Evolutionary conservation across 768 basidiomycete species (phyloP), one percentile per base, ranked within the genome.

Genomic region (Pulveroboletus sp.): DNA sequence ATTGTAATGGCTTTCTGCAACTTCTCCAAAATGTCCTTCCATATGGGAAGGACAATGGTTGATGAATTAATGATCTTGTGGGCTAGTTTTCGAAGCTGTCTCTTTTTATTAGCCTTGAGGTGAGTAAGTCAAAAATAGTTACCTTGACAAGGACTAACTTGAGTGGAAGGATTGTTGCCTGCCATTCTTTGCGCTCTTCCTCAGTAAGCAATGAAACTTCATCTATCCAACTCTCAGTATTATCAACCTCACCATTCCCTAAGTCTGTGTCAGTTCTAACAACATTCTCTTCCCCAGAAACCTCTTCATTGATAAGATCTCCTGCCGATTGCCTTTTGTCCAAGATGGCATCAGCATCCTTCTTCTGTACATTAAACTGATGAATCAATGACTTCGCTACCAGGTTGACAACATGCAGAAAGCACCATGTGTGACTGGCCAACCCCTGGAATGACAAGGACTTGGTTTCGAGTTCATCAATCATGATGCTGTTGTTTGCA

Each of bases 61-160:
- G 52, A 47, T 0, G 55, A 68, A 41, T 60, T 47, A 14, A 50
- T 50, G 12, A 63, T 37, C 24, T 54, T 60, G 54, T 26, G 49
- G 14, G 56, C 44, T 6, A 57, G 17, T 31, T 55, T 57, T 10
- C 50, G 36, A 35, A 73, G 67, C 66, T 75, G 23, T 3, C 5
- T 17, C n/a, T 16, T 16, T 4, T 9, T 4, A n/a, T 38, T 23
- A 38, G 37, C 20, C 11, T 22, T 12, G 16, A 20, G 22, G 37
- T 38, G 37, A 22, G 37, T 22, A 7, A 11, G 12, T 10, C 37
- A 38, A 38, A 38, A n/a, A 11, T 13, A 38, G 20, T 22, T 20
- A 38, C 12, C 37, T 38, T 38, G 20, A 38, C 37, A 14, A 38
- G 37, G 7, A 16, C 37, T 22, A 38, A 22, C 37, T 38, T 38